Conservation (phyloP, 805 yeast genomes). For the Saccharomycopsis oosterbeekiorum region DNA sequence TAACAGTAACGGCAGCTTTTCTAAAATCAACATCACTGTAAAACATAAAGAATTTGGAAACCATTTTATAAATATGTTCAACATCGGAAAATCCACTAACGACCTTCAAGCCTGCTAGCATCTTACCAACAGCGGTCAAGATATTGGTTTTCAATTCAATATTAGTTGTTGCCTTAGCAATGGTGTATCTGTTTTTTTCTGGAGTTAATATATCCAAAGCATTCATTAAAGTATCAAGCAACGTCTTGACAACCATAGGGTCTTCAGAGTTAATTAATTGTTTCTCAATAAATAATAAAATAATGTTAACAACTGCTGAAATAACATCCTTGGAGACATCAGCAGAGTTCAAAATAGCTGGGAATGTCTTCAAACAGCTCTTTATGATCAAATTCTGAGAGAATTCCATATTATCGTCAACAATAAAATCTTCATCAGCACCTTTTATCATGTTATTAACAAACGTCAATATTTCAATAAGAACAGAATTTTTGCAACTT, state of each 20-base stretch:
- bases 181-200: constrained; percentile 5
- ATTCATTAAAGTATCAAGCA: constrained; percentile 43
- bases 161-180: constrained; percentile 24
- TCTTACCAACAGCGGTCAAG: constrained; percentile 34
- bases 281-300: constrained; percentile 44
- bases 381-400: not conserved
- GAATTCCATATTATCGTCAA: not conserved
- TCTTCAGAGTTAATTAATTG: constrained; percentile 44
- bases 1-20: constrained; percentile 47
- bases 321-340: constrained; percentile 35
- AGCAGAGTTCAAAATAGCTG: constrained; percentile 25
- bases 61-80: constrained; percentile 36
- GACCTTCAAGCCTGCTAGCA: constrained; percentile 1
- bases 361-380: constrained; percentile 40
- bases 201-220: constrained; percentile 11
- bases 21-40: constrained; percentile 57
- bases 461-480: constrained; percentile 42
- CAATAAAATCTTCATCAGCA: not conserved
- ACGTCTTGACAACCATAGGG: constrained; percentile 37
- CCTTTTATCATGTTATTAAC: constrained; percentile 26
- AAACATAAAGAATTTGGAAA: constrained; percentile 48
- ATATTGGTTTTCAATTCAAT: constrained; percentile 33
- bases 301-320: constrained; percentile 43
- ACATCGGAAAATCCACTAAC: constrained; percentile 34
- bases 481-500: constrained; percentile 54